These are phyloP conservation scores for Geotrichum citri-aurantii DNA, from an alignment of 1,139 yeast genomes.

Conservation along the genomic window DNA sequence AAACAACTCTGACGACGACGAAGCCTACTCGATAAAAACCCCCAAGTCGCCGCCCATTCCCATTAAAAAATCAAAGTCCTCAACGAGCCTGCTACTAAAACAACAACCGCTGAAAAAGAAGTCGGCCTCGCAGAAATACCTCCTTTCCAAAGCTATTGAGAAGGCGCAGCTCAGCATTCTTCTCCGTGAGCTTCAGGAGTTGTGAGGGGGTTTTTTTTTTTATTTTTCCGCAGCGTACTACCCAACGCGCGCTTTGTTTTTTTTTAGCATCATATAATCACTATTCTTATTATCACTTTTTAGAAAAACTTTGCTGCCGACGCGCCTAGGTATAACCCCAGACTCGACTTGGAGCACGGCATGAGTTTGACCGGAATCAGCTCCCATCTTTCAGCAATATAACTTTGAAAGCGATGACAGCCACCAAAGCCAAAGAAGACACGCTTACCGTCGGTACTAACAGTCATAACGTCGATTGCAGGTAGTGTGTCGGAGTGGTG, in stretches of 20 bases:
- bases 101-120: neutral
- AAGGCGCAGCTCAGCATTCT: neutral
- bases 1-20: neutral
- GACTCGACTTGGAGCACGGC: conserved; percentile 21
- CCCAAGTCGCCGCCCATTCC: neutral
- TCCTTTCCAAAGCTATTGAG: neutral
- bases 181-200: neutral
- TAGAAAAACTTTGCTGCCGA: conserved; percentile 15
- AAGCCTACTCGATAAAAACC: neutral
- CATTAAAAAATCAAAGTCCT: neutral
- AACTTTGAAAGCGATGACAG: conserved; percentile 65
- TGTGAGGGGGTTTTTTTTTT: neutral
- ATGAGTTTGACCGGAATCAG: conserved; percentile 20
- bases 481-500: conserved; percentile 25
- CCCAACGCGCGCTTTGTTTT: neutral
- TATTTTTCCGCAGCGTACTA: too few relatives aligned
- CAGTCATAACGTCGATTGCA: conserved; percentile 60
- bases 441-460: conserved; percentile 54
- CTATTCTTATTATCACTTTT: neutral
- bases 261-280: neutral
- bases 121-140: neutral
- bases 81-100: neutral
- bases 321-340: conserved; percentile 21
- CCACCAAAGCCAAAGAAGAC: conserved; percentile 75
- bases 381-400: conserved; percentile 19